Percentiles rank a stretch among this genome's conserved stretches.
Evolutionary conservation across 352 stramenopile species (phyloP).

Genomic region (Phytopythium vexans): DNA sequence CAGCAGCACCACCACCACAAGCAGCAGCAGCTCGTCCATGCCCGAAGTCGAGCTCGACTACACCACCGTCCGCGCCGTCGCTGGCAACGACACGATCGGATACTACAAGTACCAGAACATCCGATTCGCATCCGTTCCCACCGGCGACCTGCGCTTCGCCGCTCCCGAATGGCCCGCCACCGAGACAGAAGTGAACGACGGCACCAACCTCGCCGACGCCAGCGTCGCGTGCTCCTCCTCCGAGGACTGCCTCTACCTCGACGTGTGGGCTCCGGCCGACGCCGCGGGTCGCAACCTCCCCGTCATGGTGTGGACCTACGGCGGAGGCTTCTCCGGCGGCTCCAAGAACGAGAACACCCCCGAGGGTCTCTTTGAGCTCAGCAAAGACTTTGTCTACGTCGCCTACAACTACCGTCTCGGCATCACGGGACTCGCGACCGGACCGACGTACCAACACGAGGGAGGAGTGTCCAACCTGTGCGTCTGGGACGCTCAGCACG

Average conservation of each 20-base stretch:
- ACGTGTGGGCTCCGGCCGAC: slow-evolving; percentile 16
- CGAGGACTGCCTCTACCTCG: slow-evolving; percentile 25
- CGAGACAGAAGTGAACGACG: slow-evolving; percentile 14
- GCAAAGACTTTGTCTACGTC: slow-evolving; percentile 17
- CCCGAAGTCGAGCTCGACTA: slow-evolving; percentile 12
- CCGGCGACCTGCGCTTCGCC: slow-evolving; percentile 10
- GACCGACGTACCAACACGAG: slow-evolving; percentile 14
- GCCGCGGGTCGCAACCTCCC: slow-evolving; percentile 16
- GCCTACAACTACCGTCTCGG: slow-evolving; percentile 26
- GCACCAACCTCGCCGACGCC: slow-evolving; percentile 17
- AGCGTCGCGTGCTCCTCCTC: slow-evolving; percentile 12
- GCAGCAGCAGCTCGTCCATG: slow-evolving; percentile 4
- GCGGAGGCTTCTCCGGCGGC: slow-evolving; percentile 13
- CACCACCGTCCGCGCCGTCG: slow-evolving; percentile 11
- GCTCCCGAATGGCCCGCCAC: slow-evolving; percentile 7
- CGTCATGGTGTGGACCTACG: slow-evolving; percentile 27
- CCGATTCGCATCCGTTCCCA: slow-evolving; percentile 10
- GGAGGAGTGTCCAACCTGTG: slow-evolving; percentile 15
- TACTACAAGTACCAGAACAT: slow-evolving; percentile 20
- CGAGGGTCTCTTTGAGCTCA: slow-evolving; percentile 10
- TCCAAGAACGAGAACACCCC: slow-evolving; percentile 11
- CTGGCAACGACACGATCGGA: slow-evolving; percentile 8
- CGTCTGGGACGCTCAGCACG: slow-evolving; percentile 17
- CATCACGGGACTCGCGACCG: slow-evolving; percentile 12
- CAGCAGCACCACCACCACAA: neutral